phyloP scores from a whole-genome alignment of 2,329 filamentous ascomycete species.

The Pseudogymnoascus sp. region DNA sequence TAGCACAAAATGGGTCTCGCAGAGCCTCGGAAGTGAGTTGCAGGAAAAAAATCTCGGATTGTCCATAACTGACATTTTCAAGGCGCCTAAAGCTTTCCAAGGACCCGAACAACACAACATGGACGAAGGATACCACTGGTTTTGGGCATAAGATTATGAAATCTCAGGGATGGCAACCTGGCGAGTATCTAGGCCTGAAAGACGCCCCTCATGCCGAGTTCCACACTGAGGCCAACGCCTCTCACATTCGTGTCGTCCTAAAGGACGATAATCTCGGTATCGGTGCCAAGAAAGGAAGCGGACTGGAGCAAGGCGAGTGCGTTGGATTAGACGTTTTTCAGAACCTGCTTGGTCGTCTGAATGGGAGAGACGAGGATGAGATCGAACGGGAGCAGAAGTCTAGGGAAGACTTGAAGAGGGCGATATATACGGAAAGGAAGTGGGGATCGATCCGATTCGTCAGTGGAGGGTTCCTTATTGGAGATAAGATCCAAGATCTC shows the following conservation, averaged over 20 bases:
- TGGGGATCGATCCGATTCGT: slow-evolving; percentile 83
- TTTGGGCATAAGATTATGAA: slow-evolving; percentile 89
- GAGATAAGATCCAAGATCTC: slow-evolving; percentile 47
- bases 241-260: slow-evolving; percentile 75
- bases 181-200: slow-evolving; percentile 71
- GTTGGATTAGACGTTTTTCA: slow-evolving; percentile 85
- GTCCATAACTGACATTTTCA: slow-evolving; percentile 13
- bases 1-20: slow-evolving; percentile 56
- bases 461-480: slow-evolving; percentile 65
- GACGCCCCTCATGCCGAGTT: slow-evolving; percentile 67
- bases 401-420: slow-evolving; percentile 63
- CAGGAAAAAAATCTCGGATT: slow-evolving; percentile 23
- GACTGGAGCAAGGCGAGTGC: slow-evolving; percentile 58
- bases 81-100: slow-evolving; percentile 61
- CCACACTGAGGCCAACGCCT: slow-evolving; percentile 73
- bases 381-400: slow-evolving; percentile 63
- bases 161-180: slow-evolving; percentile 84
- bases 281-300: slow-evolving; percentile 69
- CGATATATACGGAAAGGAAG: slow-evolving; percentile 65
- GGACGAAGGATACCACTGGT: slow-evolving; percentile 71
- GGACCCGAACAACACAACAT: slow-evolving; percentile 94
- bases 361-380: slow-evolving; percentile 73
- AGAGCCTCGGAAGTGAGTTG: slow-evolving; percentile 56
- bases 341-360: slow-evolving; percentile 77
- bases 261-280: slow-evolving; percentile 91